phyloP scores from a whole-genome alignment of 2,329 filamentous ascomycete genomes.

The Sarocladiaceae sp. region DNA sequence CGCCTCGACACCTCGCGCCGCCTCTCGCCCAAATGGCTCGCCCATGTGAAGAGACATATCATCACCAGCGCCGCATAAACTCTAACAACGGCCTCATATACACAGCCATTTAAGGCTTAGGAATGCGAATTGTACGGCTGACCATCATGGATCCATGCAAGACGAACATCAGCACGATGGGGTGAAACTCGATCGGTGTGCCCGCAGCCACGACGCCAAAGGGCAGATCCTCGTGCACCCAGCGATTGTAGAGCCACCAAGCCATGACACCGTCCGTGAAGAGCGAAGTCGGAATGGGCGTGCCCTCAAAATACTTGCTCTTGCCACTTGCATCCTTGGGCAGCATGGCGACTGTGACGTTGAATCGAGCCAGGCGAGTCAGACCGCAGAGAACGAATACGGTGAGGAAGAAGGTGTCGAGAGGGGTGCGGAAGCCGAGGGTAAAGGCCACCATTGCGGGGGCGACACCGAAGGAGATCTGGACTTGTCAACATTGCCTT shows the following conservation, averaged over 20 bases:
- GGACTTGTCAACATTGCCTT: no score
- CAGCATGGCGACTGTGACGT: slow-evolving; percentile 83
- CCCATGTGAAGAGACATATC: not conserved
- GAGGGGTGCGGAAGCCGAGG: slow-evolving; percentile 74
- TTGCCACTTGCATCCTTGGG: slow-evolving; percentile 92
- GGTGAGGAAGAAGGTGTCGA: slow-evolving; percentile 73
- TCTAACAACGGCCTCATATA: no score
- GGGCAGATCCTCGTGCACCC: slow-evolving; percentile 74
- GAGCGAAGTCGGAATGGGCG: slow-evolving; percentile 87
- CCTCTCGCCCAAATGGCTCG: not conserved
- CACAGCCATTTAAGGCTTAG: slow-evolving; percentile 70
- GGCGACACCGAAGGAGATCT: slow-evolving; percentile 94
- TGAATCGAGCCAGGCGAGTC: slow-evolving; percentile 91
- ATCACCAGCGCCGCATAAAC: no score
- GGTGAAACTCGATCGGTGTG: slow-evolving; percentile 74
- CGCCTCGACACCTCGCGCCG: not conserved
- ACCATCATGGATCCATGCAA: slow-evolving; percentile 92
- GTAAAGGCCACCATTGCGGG: slow-evolving; percentile 84
- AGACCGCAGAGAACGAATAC: slow-evolving; percentile 95
- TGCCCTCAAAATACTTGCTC: slow-evolving; percentile 93
- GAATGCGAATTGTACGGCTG: slow-evolving; percentile 89
- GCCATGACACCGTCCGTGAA: slow-evolving; percentile 78
- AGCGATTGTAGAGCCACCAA: slow-evolving; percentile 77
- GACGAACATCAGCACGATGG: slow-evolving; percentile 72
- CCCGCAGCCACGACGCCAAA: slow-evolving; percentile 63